Percentiles rank a stretch among this genome's conserved stretches.
phyloP scores from a whole-genome alignment of 2,329 filamentous ascomycete species.

The Westerdykella ornata region DNA sequence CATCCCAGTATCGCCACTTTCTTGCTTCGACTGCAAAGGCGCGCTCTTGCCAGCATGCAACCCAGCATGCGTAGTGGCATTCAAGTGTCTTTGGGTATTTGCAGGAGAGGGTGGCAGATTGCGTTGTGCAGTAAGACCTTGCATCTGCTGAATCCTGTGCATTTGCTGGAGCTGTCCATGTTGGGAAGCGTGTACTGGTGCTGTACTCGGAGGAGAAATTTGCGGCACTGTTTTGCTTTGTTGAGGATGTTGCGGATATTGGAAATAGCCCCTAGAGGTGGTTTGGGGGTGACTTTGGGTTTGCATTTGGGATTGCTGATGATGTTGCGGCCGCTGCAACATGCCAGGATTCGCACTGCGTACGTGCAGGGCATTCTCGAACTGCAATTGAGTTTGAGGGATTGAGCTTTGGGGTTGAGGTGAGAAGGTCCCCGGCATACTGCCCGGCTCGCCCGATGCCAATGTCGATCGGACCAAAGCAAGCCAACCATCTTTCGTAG shows the following conservation, averaged over 20 bases:
- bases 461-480: conserved; percentile 16
- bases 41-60: too few relatives aligned
- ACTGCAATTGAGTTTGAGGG: conserved; percentile 14
- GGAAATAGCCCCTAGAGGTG: conserved; percentile 10
- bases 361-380: neutral
- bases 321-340: conserved; percentile 13
- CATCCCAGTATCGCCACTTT: conserved; percentile 31
- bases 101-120: conserved; percentile 20
- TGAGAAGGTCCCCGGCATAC: neutral
- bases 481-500: conserved; percentile 39
- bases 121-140: conserved; percentile 27
- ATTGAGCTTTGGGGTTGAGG: conserved; percentile 2
- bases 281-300: conserved; percentile 10
- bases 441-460: neutral
- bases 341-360: neutral
- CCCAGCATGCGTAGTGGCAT: too few relatives aligned
- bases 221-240: conserved; percentile 10
- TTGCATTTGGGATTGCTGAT: neutral
- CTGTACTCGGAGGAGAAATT: conserved; percentile 25
- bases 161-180: conserved; percentile 15
- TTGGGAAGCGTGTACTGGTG: conserved; percentile 21
- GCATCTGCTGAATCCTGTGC: conserved; percentile 24
- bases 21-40: conserved; percentile 7
- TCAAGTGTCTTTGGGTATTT: conserved; percentile 15
- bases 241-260: conserved; percentile 24